Conservation (phyloP, 2,329 filamentous ascomycete genomes). For the Penicillium glabrum region DNA sequence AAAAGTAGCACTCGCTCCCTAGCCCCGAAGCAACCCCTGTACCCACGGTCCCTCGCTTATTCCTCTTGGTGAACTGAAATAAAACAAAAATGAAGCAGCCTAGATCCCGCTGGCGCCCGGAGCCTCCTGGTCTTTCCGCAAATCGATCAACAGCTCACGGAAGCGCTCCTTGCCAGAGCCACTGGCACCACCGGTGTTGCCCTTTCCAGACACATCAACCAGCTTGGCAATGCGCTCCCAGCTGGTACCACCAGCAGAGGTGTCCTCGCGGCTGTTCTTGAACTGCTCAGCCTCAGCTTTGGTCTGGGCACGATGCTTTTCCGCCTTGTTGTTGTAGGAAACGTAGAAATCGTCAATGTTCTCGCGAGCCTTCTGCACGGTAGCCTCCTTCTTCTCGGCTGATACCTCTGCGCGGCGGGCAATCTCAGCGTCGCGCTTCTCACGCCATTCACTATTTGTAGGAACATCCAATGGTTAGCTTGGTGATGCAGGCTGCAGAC, state of each 20-base stretch:
- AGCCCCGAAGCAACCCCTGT: conserved; percentile 1
- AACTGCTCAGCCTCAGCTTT: conserved; percentile 92
- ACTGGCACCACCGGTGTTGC: conserved; percentile 77
- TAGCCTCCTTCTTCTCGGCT: conserved; percentile 77
- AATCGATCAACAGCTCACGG: conserved; percentile 79
- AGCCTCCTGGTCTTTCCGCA: conserved; percentile 93
- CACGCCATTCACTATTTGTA: conserved; percentile 72
- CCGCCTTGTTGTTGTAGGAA: conserved; percentile 97
- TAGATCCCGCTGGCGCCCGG: conserved; percentile 57
- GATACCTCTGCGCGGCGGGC: conserved; percentile 83
- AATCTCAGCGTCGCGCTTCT: conserved; percentile 79
- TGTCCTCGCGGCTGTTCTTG: conserved; percentile 83
- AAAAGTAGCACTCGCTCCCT: conserved; percentile 4
- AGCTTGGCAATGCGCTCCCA: conserved; percentile 98
- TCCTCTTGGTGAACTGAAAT: background rate
- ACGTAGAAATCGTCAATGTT: conserved; percentile 99
- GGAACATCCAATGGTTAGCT: conserved; percentile 6
- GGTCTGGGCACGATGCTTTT: conserved; percentile 87
- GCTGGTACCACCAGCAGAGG: conserved; percentile 89
- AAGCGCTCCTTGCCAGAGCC: conserved; percentile 96
- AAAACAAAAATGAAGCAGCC: conserved; percentile 1
- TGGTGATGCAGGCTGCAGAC: background rate
- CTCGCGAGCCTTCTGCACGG: conserved; percentile 82
- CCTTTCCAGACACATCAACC: conserved; percentile 96
- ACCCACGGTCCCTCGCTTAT: conserved; percentile 4